These are phyloP conservation scores for Crucihimalaya himalaica DNA, from an alignment of 345 rosid genomes.

Conservation along the genomic window DNA sequence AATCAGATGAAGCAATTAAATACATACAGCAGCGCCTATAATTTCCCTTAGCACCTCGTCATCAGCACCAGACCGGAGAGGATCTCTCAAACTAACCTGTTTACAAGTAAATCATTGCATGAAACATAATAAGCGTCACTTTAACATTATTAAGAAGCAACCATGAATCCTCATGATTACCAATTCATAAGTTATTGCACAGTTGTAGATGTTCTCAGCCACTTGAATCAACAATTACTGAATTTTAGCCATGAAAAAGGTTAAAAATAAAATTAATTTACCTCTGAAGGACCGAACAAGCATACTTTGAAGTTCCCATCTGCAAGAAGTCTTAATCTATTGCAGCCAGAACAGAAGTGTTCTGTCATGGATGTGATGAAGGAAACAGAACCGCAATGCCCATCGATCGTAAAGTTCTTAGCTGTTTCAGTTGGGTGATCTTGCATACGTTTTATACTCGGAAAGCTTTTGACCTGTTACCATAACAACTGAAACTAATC, in stretches of 20 bases:
- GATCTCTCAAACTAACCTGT: constrained; percentile 95
- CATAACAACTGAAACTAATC: constrained; percentile 25
- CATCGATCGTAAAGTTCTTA: constrained; percentile 82
- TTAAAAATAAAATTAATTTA: not conserved
- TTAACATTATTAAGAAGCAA: constrained; percentile 15
- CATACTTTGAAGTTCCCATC: constrained; percentile 99
- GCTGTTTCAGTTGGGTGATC: constrained; percentile 91
- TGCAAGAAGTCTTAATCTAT: constrained; percentile 90
- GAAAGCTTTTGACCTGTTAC: constrained; percentile 56
- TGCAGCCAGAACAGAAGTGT: constrained; percentile 99
- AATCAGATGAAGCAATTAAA: constrained; percentile 8
- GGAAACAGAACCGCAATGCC: constrained; percentile 83
- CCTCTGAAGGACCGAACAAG: constrained; percentile 98
- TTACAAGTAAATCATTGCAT: constrained; percentile 7
- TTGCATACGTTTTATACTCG: constrained; percentile 58
- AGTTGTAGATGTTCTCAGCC: not conserved
- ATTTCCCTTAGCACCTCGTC: constrained; percentile 73
- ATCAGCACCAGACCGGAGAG: constrained; percentile 74
- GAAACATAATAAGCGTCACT: not conserved
- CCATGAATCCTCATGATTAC: not conserved
- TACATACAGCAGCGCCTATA: constrained; percentile 85
- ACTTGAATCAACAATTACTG: not conserved
- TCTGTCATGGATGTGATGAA: constrained; percentile 97
- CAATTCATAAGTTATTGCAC: not conserved
- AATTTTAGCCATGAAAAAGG: not conserved